Conservation (phyloP, 805 yeast genomes). For the Candida michaelii region DNA sequence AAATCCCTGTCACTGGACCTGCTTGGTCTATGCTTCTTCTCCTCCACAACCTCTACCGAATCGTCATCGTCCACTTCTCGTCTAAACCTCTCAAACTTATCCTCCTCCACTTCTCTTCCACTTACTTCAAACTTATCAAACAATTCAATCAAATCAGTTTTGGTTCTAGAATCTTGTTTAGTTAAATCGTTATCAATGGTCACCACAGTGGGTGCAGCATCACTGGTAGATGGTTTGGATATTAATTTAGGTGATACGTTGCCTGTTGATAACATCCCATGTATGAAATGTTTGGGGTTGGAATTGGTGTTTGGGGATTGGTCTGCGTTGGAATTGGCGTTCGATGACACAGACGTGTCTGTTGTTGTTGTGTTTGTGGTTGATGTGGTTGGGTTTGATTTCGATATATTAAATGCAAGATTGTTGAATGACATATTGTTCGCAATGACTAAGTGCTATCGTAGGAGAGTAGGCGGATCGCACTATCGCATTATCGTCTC, state of each 20-base stretch:
- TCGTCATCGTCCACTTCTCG: slow-evolving; percentile 3
- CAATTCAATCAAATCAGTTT: slow-evolving; percentile 29
- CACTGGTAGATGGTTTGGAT: slow-evolving; percentile 14
- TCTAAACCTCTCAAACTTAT: slow-evolving; percentile 15
- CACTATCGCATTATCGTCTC: background rate
- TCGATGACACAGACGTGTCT: too few relatives aligned
- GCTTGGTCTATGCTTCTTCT: slow-evolving; percentile 5
- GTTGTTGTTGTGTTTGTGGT: slow-evolving; percentile 39
- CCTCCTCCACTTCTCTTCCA: slow-evolving; percentile 12
- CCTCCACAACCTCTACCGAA: slow-evolving; percentile 7
- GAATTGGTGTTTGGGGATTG: background rate
- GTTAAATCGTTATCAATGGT: slow-evolving; percentile 17
- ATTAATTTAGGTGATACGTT: slow-evolving; percentile 13
- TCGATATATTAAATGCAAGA: slow-evolving; percentile 35
- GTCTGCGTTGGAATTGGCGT: background rate
- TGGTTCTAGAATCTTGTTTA: slow-evolving; percentile 2
- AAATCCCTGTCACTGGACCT: too few relatives aligned
- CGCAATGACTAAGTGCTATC: too few relatives aligned
- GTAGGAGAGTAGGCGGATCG: too few relatives aligned
- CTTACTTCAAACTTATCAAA: slow-evolving; percentile 36
- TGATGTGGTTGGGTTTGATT: slow-evolving; percentile 43
- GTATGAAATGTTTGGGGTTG: background rate
- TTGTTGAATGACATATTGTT: slow-evolving; percentile 28
- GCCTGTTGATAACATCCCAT: slow-evolving; percentile 16
- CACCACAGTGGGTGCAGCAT: slow-evolving; percentile 23